phyloP scores from a whole-genome alignment of 805 yeast species.

The Cyberlindnera samutprakarnensis region DNA sequence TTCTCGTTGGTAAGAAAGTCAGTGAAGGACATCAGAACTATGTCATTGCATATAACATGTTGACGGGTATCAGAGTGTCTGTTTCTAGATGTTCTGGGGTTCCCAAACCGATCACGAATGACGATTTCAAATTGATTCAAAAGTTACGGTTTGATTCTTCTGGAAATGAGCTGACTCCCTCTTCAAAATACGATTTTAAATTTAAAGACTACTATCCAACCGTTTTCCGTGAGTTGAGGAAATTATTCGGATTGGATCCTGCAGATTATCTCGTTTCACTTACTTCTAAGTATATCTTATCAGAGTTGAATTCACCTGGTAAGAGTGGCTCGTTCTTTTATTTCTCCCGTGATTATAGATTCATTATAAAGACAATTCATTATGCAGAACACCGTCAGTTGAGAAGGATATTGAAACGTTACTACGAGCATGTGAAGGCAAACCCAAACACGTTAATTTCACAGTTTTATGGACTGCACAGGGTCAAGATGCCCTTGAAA shows the following conservation, averaged over 20 bases:
- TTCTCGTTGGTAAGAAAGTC: conserved; percentile 71
- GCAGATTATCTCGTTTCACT: conserved; percentile 91
- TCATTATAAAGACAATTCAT: conserved; percentile 93
- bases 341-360: conserved; percentile 87
- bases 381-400: conserved; percentile 86
- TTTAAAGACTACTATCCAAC: conserved; percentile 95
- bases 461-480: conserved; percentile 94
- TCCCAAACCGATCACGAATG: conserved; percentile 61
- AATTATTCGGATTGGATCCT: conserved; percentile 81
- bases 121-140: conserved; percentile 64
- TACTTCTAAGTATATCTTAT: conserved; percentile 86
- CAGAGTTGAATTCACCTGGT: conserved; percentile 93
- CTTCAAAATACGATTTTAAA: conserved; percentile 91
- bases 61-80: conserved; percentile 93
- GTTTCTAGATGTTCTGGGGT: conserved; percentile 88
- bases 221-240: conserved; percentile 81
- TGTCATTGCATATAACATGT: conserved; percentile 93
- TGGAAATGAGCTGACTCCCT: conserved; percentile 87
- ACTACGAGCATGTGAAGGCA: conserved; percentile 69
- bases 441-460: conserved; percentile 87
- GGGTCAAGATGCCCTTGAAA: conserved; percentile 77
- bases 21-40: conserved; percentile 92
- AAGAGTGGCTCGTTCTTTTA: conserved; percentile 95
- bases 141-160: conserved; percentile 81
- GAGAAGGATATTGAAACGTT: conserved; percentile 63